Evolutionary conservation across 1,139 yeast species (phyloP), one percentile per base, ranked within the genome.

Genomic region (Pichia sp.): DNA sequence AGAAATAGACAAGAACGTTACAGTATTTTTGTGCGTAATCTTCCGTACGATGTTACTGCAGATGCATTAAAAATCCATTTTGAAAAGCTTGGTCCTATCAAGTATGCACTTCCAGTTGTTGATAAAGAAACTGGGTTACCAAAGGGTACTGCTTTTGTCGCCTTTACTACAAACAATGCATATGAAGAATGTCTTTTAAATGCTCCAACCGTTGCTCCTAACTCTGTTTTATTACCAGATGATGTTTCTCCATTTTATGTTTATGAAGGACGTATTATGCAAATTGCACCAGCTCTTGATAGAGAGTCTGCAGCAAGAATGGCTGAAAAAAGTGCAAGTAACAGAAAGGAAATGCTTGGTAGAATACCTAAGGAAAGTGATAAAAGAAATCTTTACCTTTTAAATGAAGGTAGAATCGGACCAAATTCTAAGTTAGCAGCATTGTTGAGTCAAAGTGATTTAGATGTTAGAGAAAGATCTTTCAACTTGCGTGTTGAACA

Each of bases 111-210:
- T 38, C 96, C 97, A 0, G 98, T 93, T 10, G 71, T 81, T 51
- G 99, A 93, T 59, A 83, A 72, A 56, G 81, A 71, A 43, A 80
- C 95, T 3, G 95, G 94, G 5, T 68, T 86, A 46, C 88, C 98
- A 10, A 85, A 74, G 60, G 99, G 99, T 43, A 83, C 96, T 1
- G 99, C 96, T 0, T 91, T 91, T 60, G 95, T 91, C 33, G 95
- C 96, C 0, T 91, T 91, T 59, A 63, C 60, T 41, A 68, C 72
- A 26, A 77, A 76, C 47, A 77, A 71, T 5, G 76, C 85, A 3
- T 85, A 78, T 54, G 69, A 71, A 25, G 72, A 73, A 41, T 91
- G 97, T 64, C 63, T 89, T 31, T 70, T 70, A 5, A 72, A 78
- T 53, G 95, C 97, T 0, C 97, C 97, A 26, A 72, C 76, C 25